Percentiles rank a stretch among this genome's conserved stretches.
Evolutionary conservation across 352 stramenopile genomes (phyloP).

Genomic region (Phytophthora macrochlamydospora): DNA sequence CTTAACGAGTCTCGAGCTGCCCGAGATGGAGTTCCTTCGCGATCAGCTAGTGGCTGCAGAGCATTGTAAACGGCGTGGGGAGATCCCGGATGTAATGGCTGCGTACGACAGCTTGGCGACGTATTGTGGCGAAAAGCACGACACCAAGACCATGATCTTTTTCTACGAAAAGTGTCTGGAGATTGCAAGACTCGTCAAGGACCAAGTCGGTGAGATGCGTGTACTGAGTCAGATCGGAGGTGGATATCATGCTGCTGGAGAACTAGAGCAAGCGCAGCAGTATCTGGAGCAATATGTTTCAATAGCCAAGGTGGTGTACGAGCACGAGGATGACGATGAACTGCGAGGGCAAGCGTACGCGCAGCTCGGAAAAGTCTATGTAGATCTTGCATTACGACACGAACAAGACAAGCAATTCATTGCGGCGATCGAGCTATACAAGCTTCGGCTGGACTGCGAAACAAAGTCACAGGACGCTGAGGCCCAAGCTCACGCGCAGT

Average conservation of each 20-base stretch:
- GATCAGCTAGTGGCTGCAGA: conserved; percentile 90
- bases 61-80: conserved; percentile 87
- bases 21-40: conserved; percentile 88
- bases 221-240: conserved; percentile 84
- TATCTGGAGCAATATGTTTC: conserved; percentile 85
- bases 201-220: conserved; percentile 87
- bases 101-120: conserved; percentile 84
- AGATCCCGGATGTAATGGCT: conserved; percentile 84
- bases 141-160: conserved; percentile 91
- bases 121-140: conserved; percentile 77
- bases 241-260: conserved; percentile 76
- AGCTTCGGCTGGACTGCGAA: conserved; percentile 73
- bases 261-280: conserved; percentile 73
- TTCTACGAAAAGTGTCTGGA: conserved; percentile 95
- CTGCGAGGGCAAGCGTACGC: conserved; percentile 56
- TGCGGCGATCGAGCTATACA: conserved; percentile 74
- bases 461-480: conserved; percentile 68
- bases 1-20: conserved; percentile 26
- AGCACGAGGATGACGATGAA: conserved; percentile 66
- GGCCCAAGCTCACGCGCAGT: conserved; percentile 62
- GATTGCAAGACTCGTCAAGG: conserved; percentile 86
- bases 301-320: conserved; percentile 75
- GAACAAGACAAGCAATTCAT: conserved; percentile 47
- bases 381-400: conserved; percentile 53
- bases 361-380: conserved; percentile 83